Percentiles rank a stretch among this genome's conserved stretches.
These are phyloP conservation scores for Linderina pennispora DNA, from an alignment of 192 early-diverging fungal species.

Conservation along the genomic window DNA sequence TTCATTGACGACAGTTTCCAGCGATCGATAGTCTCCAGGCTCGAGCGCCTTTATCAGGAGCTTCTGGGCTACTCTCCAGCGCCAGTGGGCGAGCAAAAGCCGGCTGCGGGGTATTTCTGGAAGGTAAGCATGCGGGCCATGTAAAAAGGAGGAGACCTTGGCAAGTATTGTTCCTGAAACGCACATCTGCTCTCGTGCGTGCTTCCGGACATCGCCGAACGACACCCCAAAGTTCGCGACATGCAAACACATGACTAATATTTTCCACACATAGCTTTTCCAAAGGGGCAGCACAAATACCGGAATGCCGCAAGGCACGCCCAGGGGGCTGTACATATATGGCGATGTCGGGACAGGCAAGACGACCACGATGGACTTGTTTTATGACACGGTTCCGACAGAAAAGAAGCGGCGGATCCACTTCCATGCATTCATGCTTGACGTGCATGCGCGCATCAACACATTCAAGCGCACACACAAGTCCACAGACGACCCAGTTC, in stretches of 20 bases:
- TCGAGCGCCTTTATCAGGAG: constrained; percentile 62
- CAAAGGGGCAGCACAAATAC: background rate
- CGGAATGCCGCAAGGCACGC: constrained; percentile 1
- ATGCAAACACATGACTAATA: background rate
- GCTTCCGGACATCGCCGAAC: background rate
- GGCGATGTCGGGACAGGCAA: constrained; percentile 90
- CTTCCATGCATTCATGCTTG: constrained; percentile 97
- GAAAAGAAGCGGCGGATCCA: constrained; percentile 81
- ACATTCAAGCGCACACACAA: constrained; percentile 49
- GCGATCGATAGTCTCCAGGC: constrained; percentile 52
- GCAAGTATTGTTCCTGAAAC: too few relatives aligned
- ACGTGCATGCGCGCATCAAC: constrained; percentile 76
- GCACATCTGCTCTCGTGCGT: background rate
- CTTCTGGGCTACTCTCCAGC: constrained; percentile 53
- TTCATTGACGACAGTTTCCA: constrained; percentile 67
- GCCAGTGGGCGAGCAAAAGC: constrained; percentile 3
- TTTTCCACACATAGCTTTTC: constrained; percentile 13
- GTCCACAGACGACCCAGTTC: constrained; percentile 55
- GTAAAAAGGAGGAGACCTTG: too few relatives aligned
- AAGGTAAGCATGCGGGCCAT: constrained; percentile 31
- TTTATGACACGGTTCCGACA: constrained; percentile 73
- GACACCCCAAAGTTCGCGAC: background rate
- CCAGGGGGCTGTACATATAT: constrained; percentile 42
- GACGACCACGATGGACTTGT: constrained; percentile 94
- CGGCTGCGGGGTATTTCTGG: constrained; percentile 15